Conservation (phyloP, 2,329 filamentous ascomycete species). For the Aspergillus quadrilineatus region DNA sequence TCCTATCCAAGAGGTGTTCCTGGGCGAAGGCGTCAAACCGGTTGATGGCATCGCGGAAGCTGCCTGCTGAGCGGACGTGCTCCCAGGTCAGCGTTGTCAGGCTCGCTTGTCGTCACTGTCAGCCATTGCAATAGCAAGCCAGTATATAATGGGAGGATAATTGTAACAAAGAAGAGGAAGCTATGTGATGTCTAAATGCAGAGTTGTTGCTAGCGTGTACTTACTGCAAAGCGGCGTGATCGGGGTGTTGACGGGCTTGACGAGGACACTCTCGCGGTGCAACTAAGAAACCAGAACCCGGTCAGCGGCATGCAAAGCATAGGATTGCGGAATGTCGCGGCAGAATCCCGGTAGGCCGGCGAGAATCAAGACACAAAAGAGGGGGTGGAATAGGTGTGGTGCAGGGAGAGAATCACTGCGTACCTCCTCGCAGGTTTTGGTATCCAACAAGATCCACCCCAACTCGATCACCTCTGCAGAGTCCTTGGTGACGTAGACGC, state of each 20-base stretch:
- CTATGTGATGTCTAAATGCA: conserved; percentile 7
- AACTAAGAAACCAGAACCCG: conserved; percentile 57
- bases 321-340: conserved; percentile 20
- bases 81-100: conserved; percentile 98
- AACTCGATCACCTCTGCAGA: conserved; percentile 99
- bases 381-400: conserved; percentile 10
- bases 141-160: conserved; percentile 15
- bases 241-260: conserved; percentile 97
- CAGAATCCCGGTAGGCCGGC: neutral
- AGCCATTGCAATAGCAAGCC: conserved; percentile 28
- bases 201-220: conserved; percentile 45
- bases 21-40: conserved; percentile 91
- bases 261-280: conserved; percentile 90
- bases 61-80: conserved; percentile 94
- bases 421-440: conserved; percentile 91
- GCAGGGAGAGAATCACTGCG: conserved; percentile 33
- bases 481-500: conserved; percentile 98
- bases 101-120: conserved; percentile 64
- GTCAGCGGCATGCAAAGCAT: conserved; percentile 24
- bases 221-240: conserved; percentile 98
- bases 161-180: neutral
- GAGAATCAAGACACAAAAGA: conserved; percentile 4
- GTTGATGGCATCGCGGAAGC: conserved; percentile 94
- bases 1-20: conserved; percentile 85
- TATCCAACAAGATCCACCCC: conserved; percentile 94